Percentiles rank a stretch among this genome's conserved stretches.
Evolutionary conservation across 1,139 yeast genomes (phyloP).

Genomic region (Sugiyamaella grinbergsii): DNA sequence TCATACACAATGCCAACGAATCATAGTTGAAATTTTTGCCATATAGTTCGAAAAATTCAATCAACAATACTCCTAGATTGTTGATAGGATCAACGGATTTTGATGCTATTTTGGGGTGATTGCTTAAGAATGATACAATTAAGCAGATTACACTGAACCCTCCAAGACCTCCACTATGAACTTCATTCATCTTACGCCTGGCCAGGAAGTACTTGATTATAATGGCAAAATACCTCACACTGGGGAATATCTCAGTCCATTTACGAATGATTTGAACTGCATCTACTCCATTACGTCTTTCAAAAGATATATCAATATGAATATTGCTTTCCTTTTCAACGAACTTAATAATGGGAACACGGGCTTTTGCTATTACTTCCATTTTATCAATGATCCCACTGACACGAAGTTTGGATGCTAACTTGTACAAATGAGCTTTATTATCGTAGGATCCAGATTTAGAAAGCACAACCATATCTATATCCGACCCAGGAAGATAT

Average conservation of each 20-base stretch:
- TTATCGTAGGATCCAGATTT: constrained; percentile 64
- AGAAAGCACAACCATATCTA: constrained; percentile 88
- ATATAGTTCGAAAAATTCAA: constrained; percentile 93
- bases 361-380: constrained; percentile 87
- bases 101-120: constrained; percentile 76
- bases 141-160: constrained; percentile 91
- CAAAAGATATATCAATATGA: constrained; percentile 90
- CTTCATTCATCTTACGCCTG: constrained; percentile 79
- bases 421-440: constrained; percentile 67
- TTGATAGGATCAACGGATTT: constrained; percentile 66
- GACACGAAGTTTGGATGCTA: constrained; percentile 69
- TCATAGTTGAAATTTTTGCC: constrained; percentile 92
- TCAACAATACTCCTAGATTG: constrained; percentile 82
- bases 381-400: constrained; percentile 67
- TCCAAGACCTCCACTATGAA: constrained; percentile 95
- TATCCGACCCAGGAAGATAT: constrained; percentile 94
- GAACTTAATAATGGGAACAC: constrained; percentile 94
- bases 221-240: constrained; percentile 79
- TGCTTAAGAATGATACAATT: constrained; percentile 74
- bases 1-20: constrained; percentile 52
- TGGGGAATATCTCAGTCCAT: constrained; percentile 78
- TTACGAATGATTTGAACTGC: constrained; percentile 79
- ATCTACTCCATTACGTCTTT: constrained; percentile 78
- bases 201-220: constrained; percentile 85
- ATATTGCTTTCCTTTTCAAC: constrained; percentile 72